phyloP scores from a whole-genome alignment of 805 yeast species.

The Citeromyces nyonsensis region DNA sequence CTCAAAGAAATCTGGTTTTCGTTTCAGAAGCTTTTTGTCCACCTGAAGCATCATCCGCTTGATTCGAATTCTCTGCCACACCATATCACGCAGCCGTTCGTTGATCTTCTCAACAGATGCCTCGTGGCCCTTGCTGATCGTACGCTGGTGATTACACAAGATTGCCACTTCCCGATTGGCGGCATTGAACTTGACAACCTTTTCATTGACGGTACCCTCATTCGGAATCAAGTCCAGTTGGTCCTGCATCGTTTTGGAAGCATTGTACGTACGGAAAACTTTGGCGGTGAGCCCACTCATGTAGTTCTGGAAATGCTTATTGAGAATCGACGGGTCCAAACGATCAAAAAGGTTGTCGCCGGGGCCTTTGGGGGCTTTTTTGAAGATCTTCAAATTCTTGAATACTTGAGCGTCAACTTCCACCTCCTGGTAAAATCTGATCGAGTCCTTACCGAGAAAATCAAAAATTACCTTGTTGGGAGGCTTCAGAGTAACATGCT shows the following conservation, averaged over 20 bases:
- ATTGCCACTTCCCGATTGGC: slow-evolving; percentile 94
- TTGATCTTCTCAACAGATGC: slow-evolving; percentile 64
- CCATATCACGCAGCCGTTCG: slow-evolving; percentile 64
- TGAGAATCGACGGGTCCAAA: slow-evolving; percentile 67
- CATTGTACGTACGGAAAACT: slow-evolving; percentile 94
- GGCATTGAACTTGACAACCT: slow-evolving; percentile 77
- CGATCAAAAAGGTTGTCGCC: slow-evolving; percentile 92
- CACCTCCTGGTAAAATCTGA: slow-evolving; percentile 82
- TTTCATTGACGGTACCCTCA: slow-evolving; percentile 79
- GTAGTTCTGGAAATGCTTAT: slow-evolving; percentile 77
- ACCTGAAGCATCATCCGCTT: slow-evolving; percentile 56
- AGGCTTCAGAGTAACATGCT: slow-evolving; percentile 75
- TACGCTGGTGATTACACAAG: slow-evolving; percentile 92
- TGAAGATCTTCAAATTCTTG: slow-evolving; percentile 75
- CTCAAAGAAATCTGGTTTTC: slow-evolving; percentile 41
- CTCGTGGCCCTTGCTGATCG: slow-evolving; percentile 77
- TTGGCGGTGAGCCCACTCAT: slow-evolving; percentile 92
- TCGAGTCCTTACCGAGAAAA: slow-evolving; percentile 91
- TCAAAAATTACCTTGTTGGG: slow-evolving; percentile 82
- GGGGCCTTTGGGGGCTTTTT: slow-evolving; percentile 75
- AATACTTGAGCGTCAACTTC: slow-evolving; percentile 87
- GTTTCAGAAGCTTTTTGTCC: slow-evolving; percentile 35
- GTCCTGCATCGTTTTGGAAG: slow-evolving; percentile 94
- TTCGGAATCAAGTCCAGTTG: slow-evolving; percentile 76
- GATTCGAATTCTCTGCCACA: slow-evolving; percentile 68